Evolutionary conservation across 495 filamentous ascomycete species (phyloP), one percentile per base, ranked within the genome.

Genomic region (Rostrohypoxylon terebratum): DNA sequence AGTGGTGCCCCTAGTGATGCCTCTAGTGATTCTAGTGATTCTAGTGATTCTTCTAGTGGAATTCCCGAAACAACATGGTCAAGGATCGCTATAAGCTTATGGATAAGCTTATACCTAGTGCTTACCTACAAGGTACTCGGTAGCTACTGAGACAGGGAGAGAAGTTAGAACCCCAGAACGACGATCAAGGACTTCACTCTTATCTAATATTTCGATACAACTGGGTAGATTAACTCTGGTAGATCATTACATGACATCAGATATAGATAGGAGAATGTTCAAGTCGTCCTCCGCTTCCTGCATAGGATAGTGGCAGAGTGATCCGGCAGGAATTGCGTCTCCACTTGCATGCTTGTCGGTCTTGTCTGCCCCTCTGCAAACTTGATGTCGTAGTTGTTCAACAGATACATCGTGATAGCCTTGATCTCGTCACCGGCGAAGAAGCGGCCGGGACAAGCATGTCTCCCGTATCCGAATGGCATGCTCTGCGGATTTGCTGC

Each of bases 391-490:
- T 84, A 87, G 50, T 79, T 78, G 38, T 81, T 38, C 11, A 87
- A 21, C 1, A 85, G 66, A 57, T 71, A 72, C 13, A 74, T 63
- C 13, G 86, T 70, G 13, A 82, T 69, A 25, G 83, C 60, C 77
- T 87, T 84, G 59, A 87, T 80, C 66, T 82, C 79, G 63, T 82
- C 71, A 1, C 66, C 68, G 9, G 81, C 83, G 71, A 87, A 83
- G 75, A 85, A 87, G n/a, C 84, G 74, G 14, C 84, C 84, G 0
- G 84, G 83, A 62, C 86, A 88, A 3, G 81, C 82, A 55, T 85
- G 82, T 25, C 74, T 77, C 4, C 87, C 87, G 38, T 80, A 64
- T 0, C 87, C 86, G 53, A 87, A 88, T 31, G 76, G 73, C 40
- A 87, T 64, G 54, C 78, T 72, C 5, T 79, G 71, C 0, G 75